Conservation (phyloP, 257 asterid species). For the Phtheirospermum japonicum region DNA sequence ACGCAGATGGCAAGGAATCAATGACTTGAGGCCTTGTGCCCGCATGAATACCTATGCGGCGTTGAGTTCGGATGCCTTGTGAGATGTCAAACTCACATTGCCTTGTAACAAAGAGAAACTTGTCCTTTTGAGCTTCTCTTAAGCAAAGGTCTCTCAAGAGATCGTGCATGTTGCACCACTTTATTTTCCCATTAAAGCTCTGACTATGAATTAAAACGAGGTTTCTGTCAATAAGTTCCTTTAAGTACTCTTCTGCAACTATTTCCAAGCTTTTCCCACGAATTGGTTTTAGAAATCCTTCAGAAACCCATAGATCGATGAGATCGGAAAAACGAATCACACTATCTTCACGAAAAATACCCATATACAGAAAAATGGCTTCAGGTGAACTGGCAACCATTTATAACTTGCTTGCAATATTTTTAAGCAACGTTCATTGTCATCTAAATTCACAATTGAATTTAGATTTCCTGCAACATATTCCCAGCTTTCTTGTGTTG, state of each 20-base stretch:
- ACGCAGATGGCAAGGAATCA: background rate
- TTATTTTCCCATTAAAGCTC: background rate
- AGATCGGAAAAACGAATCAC: background rate
- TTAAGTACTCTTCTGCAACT: background rate
- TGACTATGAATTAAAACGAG: background rate
- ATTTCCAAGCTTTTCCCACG: background rate
- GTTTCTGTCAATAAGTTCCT: background rate
- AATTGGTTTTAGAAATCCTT: slow-evolving; percentile 5
- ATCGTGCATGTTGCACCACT: background rate
- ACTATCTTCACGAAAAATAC: background rate
- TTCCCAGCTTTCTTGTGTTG: no score
- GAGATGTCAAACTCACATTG: background rate
- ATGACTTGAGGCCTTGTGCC: no score
- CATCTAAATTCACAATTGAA: no score
- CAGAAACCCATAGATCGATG: background rate
- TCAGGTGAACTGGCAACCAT: slow-evolving; percentile 1
- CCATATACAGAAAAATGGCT: slow-evolving; percentile 4
- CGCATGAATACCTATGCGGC: background rate
- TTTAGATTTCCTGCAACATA: no score
- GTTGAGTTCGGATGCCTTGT: background rate
- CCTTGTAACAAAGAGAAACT: background rate
- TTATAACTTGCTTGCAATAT: no score
- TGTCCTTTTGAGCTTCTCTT: background rate
- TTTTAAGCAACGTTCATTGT: no score
- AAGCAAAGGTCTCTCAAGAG: background rate